Evolutionary conservation across 306 rosid species (phyloP).

Genomic region (Mucuna pruriens): DNA sequence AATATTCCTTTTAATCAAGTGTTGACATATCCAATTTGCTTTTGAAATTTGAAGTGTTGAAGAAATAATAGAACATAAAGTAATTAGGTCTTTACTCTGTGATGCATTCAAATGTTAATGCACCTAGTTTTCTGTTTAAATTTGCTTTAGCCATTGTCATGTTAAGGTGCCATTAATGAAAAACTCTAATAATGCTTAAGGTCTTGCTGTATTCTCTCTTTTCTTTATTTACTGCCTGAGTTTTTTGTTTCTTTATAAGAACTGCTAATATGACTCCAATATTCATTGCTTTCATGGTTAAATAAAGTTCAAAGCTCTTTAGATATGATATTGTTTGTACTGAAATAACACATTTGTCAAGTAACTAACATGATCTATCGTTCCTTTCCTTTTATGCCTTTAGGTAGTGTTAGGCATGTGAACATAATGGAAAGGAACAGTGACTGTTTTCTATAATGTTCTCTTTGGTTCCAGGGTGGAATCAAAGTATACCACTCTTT

Average conservation of each 20-base stretch:
- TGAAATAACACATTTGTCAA: neutral
- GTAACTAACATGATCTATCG: too few species aligned
- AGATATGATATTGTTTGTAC: neutral
- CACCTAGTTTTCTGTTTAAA: conserved; percentile 8
- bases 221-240: neutral
- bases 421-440: neutral
- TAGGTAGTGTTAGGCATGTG: neutral
- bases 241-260: too few species aligned
- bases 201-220: neutral
- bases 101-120: neutral
- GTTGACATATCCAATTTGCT: neutral
- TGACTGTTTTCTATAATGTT: too few species aligned
- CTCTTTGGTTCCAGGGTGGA: too few species aligned
- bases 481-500: neutral
- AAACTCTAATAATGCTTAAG: neutral
- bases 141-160: neutral
- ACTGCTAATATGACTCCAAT: neutral
- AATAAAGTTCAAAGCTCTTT: neutral
- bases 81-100: neutral
- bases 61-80: conserved; percentile 11
- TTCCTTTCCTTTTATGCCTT: neutral
- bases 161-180: neutral
- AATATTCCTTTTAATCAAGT: conserved; percentile 12
- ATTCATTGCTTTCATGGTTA: neutral
- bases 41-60: conserved; percentile 11